These are phyloP conservation scores for Grosmannia clavigera DNA, from an alignment of 2,329 filamentous ascomycete species.

Conservation along the genomic window DNA sequence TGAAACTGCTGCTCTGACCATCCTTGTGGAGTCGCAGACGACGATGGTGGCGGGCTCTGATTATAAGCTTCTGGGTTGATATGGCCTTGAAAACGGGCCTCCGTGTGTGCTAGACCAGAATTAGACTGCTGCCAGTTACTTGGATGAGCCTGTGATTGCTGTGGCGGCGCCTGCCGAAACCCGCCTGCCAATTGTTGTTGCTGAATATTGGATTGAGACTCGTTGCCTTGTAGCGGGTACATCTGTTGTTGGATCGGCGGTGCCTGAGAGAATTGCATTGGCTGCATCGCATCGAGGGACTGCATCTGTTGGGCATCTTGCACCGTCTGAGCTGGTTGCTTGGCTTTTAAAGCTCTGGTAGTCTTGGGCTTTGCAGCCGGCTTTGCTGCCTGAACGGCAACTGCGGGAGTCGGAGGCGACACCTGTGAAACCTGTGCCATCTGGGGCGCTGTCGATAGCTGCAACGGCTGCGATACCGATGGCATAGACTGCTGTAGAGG, in stretches of 20 bases:
- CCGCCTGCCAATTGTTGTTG: background rate
- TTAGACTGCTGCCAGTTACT: background rate
- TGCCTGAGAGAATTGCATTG: background rate
- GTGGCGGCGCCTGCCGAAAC: constrained; percentile 2
- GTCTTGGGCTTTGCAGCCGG: background rate
- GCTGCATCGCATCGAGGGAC: background rate
- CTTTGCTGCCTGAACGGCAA: background rate
- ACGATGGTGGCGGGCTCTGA: background rate
- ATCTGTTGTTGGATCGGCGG: background rate
- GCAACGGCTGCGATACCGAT: background rate
- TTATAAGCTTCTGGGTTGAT: background rate
- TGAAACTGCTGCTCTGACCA: constrained; percentile 1
- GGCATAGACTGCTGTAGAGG: background rate
- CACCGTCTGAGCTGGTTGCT: background rate
- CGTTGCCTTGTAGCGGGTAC: background rate
- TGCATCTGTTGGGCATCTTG: background rate
- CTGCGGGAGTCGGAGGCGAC: background rate
- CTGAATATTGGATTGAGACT: background rate
- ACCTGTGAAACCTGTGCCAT: background rate
- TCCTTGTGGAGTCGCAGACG: background rate
- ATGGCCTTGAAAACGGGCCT: background rate
- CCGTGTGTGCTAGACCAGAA: background rate
- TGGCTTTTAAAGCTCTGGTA: background rate
- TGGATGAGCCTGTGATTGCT: constrained; percentile 1
- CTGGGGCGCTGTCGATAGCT: background rate